Base-by-base conservation (phyloP, 495 filamentous ascomycete genomes). In the Pseudevernia furfuracea region DNA sequence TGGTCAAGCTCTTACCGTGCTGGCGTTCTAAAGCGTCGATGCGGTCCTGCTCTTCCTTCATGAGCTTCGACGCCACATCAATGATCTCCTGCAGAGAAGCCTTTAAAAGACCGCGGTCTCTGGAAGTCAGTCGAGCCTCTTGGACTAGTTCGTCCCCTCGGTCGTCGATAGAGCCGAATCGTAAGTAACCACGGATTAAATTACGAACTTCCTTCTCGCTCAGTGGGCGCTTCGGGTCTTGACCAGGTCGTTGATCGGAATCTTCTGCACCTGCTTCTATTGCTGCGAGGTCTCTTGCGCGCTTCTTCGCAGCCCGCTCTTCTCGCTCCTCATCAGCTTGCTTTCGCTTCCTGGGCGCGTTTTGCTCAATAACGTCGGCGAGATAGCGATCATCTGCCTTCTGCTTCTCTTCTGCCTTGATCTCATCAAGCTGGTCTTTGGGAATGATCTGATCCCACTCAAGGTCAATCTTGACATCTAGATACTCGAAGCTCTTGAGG, bases 401-500 rank as follows among this genome's bases (percentile, higher is more conserved):
- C 71, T 85, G 84, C 68, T 92, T 89, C 72, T 96, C 92, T 63
- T 95, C 90, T 0, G 85, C 89, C 73, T 92, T 95, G 73, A 97
- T 87, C 58, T 84, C 85, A 30, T 89, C 92, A 28, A 97, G 83
- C 69, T 95, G 83, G 10, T 96, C 92, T 67, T 91, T 91, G 1
- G 94, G 95, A 66, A 99, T 99, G 71, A 99, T 97, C 62, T 97
- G 87, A 68, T 97, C 95, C 94, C 94, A 98, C 64, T 89, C 88
- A 44, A 96, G 81, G 71, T 95, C 89, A 30, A 96, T 87, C 74
- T 96, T 96, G 74, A 97, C 89, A 69, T 97, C 91, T 6, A 89
- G 92, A 66, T 94, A 94, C 61, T 90, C 86, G 69, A 91, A 89
- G 53, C 85, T 87, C 66, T 89, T 91, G 74, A 97, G 82, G 73